Evolutionary conservation across 2,329 filamentous ascomycete species (phyloP).

Genomic region (Lachnellula subtilissima): DNA sequence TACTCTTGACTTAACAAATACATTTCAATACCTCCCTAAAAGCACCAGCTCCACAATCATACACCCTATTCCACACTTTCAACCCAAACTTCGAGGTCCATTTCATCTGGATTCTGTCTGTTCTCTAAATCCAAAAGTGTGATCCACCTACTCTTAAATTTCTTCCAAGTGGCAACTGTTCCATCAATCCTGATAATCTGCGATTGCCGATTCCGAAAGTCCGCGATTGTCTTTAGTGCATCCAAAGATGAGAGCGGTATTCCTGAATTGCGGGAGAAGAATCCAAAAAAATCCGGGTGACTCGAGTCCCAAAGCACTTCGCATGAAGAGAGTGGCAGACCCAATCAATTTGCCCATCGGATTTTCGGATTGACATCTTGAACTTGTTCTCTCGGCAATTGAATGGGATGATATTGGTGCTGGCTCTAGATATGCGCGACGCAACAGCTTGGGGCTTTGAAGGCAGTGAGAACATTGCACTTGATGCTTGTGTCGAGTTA

Average conservation of each 20-base stretch:
- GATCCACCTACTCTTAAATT: not conserved
- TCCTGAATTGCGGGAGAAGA: not conserved
- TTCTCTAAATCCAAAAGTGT: not conserved
- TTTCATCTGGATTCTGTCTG: not conserved
- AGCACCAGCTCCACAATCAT: not conserved
- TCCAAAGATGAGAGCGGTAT: not conserved
- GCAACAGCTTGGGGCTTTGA: too few relatives aligned
- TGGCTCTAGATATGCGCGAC: not conserved
- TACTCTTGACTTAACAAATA: not conserved
- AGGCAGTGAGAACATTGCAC: too few relatives aligned
- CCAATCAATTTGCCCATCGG: not conserved
- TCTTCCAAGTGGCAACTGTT: not conserved
- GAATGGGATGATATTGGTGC: not conserved
- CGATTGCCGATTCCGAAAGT: not conserved
- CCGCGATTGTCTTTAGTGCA: not conserved
- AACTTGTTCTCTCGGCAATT: not conserved
- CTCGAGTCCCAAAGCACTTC: not conserved
- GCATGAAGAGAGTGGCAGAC: not conserved
- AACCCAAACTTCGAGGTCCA: not conserved
- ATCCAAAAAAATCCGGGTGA: not conserved
- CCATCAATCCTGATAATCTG: not conserved
- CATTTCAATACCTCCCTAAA: not conserved
- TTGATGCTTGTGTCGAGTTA: too few relatives aligned
- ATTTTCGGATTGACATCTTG: not conserved
- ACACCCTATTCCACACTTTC: not conserved